A percentile compares a stretch with the other conserved stretches of the same genome.
These are phyloP conservation scores for Blastomyces silverae DNA, from an alignment of 2,329 filamentous ascomycete genomes.

Conservation along the genomic window DNA sequence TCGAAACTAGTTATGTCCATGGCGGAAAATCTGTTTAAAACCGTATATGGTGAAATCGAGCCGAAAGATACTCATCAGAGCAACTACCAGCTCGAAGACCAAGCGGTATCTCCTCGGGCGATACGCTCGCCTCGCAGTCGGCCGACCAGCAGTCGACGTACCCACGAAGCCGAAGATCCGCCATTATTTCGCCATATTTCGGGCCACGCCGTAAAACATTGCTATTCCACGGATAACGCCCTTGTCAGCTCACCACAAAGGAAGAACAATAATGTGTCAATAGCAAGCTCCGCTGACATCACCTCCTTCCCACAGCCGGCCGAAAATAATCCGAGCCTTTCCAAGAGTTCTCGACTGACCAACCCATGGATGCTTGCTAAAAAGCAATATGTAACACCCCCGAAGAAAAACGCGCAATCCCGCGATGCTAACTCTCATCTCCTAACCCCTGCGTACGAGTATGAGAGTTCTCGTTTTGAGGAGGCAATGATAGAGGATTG, in stretches of 20 bases:
- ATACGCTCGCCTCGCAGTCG: neutral
- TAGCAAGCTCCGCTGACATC: neutral
- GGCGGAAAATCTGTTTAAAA: conserved; percentile 42
- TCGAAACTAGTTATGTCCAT: conserved; percentile 38
- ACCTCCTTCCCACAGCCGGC: neutral
- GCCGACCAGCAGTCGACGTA: neutral
- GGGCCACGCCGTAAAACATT: neutral
- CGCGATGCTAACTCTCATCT: conserved; percentile 19
- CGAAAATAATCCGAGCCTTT: neutral
- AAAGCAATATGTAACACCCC: conserved; percentile 24
- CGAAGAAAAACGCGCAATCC: conserved; percentile 1
- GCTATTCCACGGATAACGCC: neutral
- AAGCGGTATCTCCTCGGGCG: neutral
- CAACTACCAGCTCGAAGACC: neutral
- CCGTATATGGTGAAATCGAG: conserved; percentile 30
- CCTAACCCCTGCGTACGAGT: conserved; percentile 19
- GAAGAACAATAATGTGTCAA: neutral
- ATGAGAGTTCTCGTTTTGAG: neutral
- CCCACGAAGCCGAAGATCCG: neutral
- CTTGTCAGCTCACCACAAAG: neutral
- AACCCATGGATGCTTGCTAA: conserved; percentile 38
- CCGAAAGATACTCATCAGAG: conserved; percentile 10
- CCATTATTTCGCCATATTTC: neutral
- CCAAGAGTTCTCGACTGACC: conserved; percentile 6
- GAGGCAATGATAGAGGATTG: neutral